phyloP scores from a whole-genome alignment of 1,284 basidiomycete species.

The Meira nashicola region DNA sequence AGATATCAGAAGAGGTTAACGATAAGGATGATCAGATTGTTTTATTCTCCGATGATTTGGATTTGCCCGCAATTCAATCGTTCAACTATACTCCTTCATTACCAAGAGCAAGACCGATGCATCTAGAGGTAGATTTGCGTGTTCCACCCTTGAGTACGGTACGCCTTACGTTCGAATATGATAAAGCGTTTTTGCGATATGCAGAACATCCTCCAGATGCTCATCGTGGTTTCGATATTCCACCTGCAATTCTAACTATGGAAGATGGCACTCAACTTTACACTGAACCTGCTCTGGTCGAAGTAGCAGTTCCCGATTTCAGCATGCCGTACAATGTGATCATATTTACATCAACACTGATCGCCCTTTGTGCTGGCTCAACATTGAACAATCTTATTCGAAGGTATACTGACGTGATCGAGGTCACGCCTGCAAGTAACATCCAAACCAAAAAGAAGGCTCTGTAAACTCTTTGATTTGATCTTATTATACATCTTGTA shows the following conservation, averaged over 20 bases:
- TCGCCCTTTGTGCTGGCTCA: conserved; percentile 84
- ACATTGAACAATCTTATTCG: conserved; percentile 82
- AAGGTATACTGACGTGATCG: conserved; percentile 59
- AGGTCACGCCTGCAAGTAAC: too few relatives aligned
- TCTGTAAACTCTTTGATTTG: too few relatives aligned
- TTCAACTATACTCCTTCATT: conserved; percentile 29
- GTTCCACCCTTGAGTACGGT: conserved; percentile 64
- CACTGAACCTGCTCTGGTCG: conserved; percentile 73
- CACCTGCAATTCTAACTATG: conserved; percentile 55
- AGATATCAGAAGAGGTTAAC: conserved; percentile 18
- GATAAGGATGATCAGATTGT: conserved; percentile 24
- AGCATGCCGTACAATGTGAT: conserved; percentile 99
- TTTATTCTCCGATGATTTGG: conserved; percentile 26
- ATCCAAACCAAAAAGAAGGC: too few relatives aligned
- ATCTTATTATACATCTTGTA: too few relatives aligned
- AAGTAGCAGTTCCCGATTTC: conserved; percentile 93
- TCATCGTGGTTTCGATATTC: conserved; percentile 86
- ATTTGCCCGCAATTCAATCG: conserved; percentile 20
- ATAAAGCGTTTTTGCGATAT: conserved; percentile 82
- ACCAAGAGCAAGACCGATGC: conserved; percentile 21
- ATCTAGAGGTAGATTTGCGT: conserved; percentile 62
- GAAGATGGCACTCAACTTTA: conserved; percentile 60
- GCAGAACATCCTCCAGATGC: conserved; percentile 94
- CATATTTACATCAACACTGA: conserved; percentile 46
- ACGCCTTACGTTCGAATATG: conserved; percentile 68